Evolutionary conservation across 1,284 basidiomycete species (phyloP).

Genomic region (Xanthoconium separans): DNA sequence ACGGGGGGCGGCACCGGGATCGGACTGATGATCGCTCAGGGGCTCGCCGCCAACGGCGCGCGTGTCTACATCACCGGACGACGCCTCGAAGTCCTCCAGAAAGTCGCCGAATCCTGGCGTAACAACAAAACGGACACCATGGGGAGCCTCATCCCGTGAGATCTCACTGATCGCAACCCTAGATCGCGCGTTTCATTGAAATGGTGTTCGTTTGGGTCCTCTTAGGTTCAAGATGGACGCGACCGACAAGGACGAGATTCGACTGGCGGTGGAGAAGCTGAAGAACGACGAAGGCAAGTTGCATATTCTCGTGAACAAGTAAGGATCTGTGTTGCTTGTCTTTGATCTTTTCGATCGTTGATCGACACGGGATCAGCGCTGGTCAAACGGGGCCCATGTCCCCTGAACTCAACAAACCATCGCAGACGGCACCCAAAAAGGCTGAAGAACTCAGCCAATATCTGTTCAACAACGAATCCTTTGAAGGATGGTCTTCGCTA

Average conservation of each 20-base stretch:
- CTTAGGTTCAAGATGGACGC: constrained; percentile 67
- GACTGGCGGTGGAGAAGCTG: constrained; percentile 47
- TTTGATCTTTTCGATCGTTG: constrained; percentile 1
- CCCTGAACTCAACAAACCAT: constrained; percentile 53
- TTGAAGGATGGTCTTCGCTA: constrained; percentile 59
- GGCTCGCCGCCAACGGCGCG: constrained; percentile 74
- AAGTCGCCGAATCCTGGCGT: constrained; percentile 48
- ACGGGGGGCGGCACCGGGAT: constrained; percentile 84
- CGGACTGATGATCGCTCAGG: constrained; percentile 71
- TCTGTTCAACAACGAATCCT: constrained; percentile 65
- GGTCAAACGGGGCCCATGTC: constrained; percentile 68
- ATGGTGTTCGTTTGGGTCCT: neutral
- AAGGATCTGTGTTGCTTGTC: constrained; percentile 15
- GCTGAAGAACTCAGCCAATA: constrained; percentile 62
- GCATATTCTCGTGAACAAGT: constrained; percentile 83
- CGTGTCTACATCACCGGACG: constrained; percentile 81
- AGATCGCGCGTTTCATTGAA: neutral
- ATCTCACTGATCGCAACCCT: constrained; percentile 6
- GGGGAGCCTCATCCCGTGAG: constrained; percentile 60
- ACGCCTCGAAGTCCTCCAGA: constrained; percentile 61
- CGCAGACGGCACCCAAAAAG: constrained; percentile 56
- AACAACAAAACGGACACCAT: constrained; percentile 36
- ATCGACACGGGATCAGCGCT: constrained; percentile 45
- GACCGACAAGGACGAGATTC: constrained; percentile 67
- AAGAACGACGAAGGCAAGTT: constrained; percentile 58